Conservation (phyloP, 2,329 filamentous ascomycete genomes). For the Beauveria medogensis region DNA sequence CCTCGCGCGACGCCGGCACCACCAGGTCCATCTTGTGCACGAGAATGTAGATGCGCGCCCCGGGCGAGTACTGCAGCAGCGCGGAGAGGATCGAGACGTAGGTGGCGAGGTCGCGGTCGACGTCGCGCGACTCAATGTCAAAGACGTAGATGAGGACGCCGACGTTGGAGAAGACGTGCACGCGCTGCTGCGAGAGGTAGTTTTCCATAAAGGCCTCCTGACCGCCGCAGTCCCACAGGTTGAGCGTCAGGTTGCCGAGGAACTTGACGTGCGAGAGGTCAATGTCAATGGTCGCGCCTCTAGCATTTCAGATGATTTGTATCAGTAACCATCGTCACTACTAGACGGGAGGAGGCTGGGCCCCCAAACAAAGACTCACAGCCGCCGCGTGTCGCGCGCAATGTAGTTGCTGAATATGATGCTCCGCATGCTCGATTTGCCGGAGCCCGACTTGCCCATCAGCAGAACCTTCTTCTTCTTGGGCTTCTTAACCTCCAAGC, state of each 20-base stretch:
- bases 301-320: conserved; percentile 17
- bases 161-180: conserved; percentile 94
- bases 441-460: conserved; percentile 94
- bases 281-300: conserved; percentile 93
- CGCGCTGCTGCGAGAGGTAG: conserved; percentile 89
- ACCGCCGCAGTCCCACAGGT: conserved; percentile 97
- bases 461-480: conserved; percentile 83
- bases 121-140: conserved; percentile 93
- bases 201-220: conserved; percentile 99
- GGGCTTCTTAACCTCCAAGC: conserved; percentile 52
- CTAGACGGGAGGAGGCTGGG: neutral
- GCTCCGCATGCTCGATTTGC: conserved; percentile 96
- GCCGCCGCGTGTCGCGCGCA: conserved; percentile 82
- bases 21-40: conserved; percentile 99
- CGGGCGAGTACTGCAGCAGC: conserved; percentile 72
- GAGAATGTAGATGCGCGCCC: conserved; percentile 83
- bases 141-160: conserved; percentile 99
- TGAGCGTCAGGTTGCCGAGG: conserved; percentile 92
- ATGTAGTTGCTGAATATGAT: conserved; percentile 99
- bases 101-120: conserved; percentile 84
- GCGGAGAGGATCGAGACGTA: conserved; percentile 88
- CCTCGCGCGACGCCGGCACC: conserved; percentile 66
- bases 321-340: neutral
- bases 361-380: conserved; percentile 39
- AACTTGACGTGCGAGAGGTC: conserved; percentile 98